Conservation (phyloP, 768 basidiomycete species). For the Boletus reticuloceps region DNA sequence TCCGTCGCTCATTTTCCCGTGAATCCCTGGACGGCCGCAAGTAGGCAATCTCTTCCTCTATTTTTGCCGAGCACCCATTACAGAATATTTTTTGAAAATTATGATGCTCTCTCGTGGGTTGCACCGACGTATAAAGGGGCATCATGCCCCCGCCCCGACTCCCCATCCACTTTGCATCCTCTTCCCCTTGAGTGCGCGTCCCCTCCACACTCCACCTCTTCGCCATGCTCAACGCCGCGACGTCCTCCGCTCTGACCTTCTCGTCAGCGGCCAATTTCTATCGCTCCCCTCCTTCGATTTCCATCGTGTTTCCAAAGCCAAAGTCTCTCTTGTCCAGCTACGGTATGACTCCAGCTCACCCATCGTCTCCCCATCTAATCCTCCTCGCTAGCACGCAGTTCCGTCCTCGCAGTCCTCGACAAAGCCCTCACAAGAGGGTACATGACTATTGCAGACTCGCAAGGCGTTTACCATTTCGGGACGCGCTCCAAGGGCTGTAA, state of each 20-base stretch:
- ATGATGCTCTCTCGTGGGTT: constrained; percentile 25
- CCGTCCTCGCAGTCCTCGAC: constrained; percentile 56
- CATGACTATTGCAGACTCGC: constrained; percentile 59
- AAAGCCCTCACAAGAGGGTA: constrained; percentile 58
- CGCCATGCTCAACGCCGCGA: constrained; percentile 31
- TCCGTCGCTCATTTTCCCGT: constrained; percentile 29
- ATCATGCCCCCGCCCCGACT: constrained; percentile 1
- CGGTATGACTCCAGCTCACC: constrained; percentile 14
- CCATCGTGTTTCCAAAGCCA: constrained; percentile 29
- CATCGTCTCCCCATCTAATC: constrained; percentile 2
- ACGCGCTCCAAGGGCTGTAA: constrained; percentile 56
- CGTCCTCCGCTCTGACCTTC: constrained; percentile 29
- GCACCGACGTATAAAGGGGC: constrained; percentile 32
- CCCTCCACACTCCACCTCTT: not conserved
- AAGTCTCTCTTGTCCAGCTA: constrained; percentile 27
- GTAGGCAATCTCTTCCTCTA: constrained; percentile 34
- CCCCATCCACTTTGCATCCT: constrained; percentile 12
- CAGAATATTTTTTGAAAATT: constrained; percentile 28
- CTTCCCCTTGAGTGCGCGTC: not conserved
- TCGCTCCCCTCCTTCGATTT: constrained; percentile 31
- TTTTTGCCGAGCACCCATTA: constrained; percentile 28
- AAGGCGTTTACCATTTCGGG: constrained; percentile 60
- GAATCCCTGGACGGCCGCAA: constrained; percentile 32
- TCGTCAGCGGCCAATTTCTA: constrained; percentile 34
- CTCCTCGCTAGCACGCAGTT: constrained; percentile 47